phyloP scores from a whole-genome alignment of 192 early-diverging fungal genomes.

The Backusella westeae region DNA sequence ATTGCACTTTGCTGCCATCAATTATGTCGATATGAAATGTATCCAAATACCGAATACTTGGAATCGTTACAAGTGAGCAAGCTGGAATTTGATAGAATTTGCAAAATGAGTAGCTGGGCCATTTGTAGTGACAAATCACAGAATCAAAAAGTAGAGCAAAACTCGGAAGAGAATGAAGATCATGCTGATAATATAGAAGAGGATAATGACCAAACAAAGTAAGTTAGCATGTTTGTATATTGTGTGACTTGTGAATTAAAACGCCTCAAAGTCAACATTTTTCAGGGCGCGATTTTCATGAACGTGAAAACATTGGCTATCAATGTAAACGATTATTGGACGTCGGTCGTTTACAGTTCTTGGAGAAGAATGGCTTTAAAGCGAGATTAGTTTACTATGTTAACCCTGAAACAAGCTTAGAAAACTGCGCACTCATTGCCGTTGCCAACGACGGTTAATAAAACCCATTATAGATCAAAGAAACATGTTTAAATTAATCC shows the following conservation, averaged over 20 bases:
- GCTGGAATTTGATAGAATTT: conserved; percentile 60
- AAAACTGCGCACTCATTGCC: conserved; percentile 74
- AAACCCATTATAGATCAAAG: not conserved
- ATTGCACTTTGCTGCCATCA: conserved; percentile 95
- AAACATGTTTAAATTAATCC: not conserved
- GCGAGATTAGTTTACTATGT: conserved; percentile 77
- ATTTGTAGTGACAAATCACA: conserved; percentile 46
- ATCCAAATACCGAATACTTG: conserved; percentile 64
- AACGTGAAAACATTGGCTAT: conserved; percentile 64
- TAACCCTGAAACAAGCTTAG: conserved; percentile 57
- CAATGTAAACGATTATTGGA: conserved; percentile 81
- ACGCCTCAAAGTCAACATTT: conserved; percentile 53
- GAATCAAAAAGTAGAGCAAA: conserved; percentile 35
- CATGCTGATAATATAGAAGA: conserved; percentile 39
- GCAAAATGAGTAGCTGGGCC: conserved; percentile 79
- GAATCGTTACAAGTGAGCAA: conserved; percentile 45
- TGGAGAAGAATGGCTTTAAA: conserved; percentile 58
- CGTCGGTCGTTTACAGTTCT: conserved; percentile 58
- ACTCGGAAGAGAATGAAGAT: conserved; percentile 23
- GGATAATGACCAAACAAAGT: conserved; percentile 35
- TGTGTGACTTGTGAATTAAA: not conserved
- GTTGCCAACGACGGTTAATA: conserved; percentile 20
- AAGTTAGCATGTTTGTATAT: not conserved
- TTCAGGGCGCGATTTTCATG: conserved; percentile 60
- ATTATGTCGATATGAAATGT: conserved; percentile 70